Evolutionary conservation across 2,329 filamentous ascomycete species (phyloP), one percentile per base, ranked within the genome.

Genomic region (Knufia petricola): DNA sequence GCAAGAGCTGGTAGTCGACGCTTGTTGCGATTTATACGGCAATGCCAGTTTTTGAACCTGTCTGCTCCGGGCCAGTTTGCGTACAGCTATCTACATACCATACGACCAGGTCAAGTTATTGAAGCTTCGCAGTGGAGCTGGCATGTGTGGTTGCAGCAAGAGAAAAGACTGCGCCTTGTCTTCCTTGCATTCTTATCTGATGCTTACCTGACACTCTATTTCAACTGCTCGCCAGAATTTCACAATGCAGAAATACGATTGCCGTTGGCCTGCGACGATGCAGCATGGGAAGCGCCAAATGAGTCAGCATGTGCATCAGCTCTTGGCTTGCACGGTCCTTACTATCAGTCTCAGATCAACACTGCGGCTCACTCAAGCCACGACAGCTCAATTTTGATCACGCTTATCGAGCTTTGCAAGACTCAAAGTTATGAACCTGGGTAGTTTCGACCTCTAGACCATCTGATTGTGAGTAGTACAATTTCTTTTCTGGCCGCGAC

Each of bases 231-330:
- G 7, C 75, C 82, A 12, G 71, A 77, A 39, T 77, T 87, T 36
- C 78, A 85, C 50, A 66, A 73, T 7, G 71, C 79, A 28, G 82
- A 86, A 55, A 72, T 87, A 44, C 71, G 73, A 24, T 63, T 87
- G 30, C 81, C 82, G n/a, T 66, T 88, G 4, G 84, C 84, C 6
- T 75, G 77, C 12, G 83, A 87, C 57, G 84, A 87, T 63, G 81
- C 80, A 13, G 78, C 80, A 2, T 87, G 84, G 83, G 83, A 87
- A 56, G 83, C 84, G 3, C 69, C 66, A 28, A 75, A 71, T 31
- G 64, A 70, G 3, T 64, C 72, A n/a, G 75, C 79, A 31, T 87
- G 83, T 60, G 79, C 79, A 17, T 72, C 77, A 54, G 79, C 81
- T 4, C 67, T 87, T 3, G 82, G 82, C 3, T 63, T 87, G 1